phyloP scores from a whole-genome alignment of 2,329 filamentous ascomycete species.

The Talaromyces sp. region DNA sequence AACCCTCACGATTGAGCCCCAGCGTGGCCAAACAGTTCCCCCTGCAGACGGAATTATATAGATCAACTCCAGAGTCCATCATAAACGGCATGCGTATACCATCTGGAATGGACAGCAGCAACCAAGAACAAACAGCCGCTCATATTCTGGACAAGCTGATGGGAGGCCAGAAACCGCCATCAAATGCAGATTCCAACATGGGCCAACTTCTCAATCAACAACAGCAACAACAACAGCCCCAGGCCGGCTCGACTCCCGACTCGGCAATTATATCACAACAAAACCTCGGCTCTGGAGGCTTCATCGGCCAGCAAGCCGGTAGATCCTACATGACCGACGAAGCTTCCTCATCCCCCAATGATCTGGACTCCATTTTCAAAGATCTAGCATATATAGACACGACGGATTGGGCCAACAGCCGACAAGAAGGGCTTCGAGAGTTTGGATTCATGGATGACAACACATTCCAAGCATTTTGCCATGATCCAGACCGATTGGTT shows the following conservation, averaged over 20 bases:
- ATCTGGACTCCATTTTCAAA: slow-evolving; percentile 46
- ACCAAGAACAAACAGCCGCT: slow-evolving; percentile 14
- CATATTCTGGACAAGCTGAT: slow-evolving; percentile 25
- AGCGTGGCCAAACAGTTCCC: not conserved
- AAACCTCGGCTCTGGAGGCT: not conserved
- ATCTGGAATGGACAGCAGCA: not conserved
- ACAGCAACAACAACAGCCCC: slow-evolving; percentile 24
- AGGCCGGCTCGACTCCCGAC: slow-evolving; percentile 27
- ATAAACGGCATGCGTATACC: not conserved
- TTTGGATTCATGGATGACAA: slow-evolving; percentile 45
- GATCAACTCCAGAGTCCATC: not conserved
- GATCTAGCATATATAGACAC: slow-evolving; percentile 46
- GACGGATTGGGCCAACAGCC: slow-evolving; percentile 43
- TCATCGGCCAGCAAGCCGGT: slow-evolving; percentile 11
- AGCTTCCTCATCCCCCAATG: slow-evolving; percentile 22
- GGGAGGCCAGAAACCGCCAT: slow-evolving; percentile 1
- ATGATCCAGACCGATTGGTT: slow-evolving; percentile 43
- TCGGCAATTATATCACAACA: slow-evolving; percentile 26
- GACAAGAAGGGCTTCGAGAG: slow-evolving; percentile 42
- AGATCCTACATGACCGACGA: slow-evolving; percentile 15
- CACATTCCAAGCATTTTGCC: slow-evolving; percentile 45
- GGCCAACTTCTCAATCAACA: slow-evolving; percentile 3
- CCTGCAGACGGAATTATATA: slow-evolving; percentile 1
- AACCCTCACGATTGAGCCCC: not conserved
- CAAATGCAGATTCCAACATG: slow-evolving; percentile 18